Conservation (phyloP, 176 grass and related monocot species). For the Guadua angustifolia region DNA sequence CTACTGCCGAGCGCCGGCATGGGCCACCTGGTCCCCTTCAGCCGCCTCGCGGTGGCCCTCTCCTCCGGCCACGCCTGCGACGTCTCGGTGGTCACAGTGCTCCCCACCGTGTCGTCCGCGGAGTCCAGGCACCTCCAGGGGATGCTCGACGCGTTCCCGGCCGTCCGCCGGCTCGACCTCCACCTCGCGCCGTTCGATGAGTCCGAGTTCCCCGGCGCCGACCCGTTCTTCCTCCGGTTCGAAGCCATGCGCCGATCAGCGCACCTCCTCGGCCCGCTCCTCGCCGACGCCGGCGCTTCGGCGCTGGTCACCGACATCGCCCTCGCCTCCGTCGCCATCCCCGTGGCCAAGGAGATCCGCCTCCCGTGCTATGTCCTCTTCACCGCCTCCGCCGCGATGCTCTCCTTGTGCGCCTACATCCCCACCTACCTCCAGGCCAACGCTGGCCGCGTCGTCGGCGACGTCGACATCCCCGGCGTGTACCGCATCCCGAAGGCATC, state of each 20-base stretch:
- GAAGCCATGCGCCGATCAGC: constrained; percentile 62
- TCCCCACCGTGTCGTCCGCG: constrained; percentile 65
- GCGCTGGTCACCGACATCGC: constrained; percentile 63
- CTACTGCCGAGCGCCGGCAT: constrained; percentile 81
- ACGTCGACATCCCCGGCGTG: constrained; percentile 60
- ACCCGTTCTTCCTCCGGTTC: constrained; percentile 76
- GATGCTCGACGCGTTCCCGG: constrained; percentile 48
- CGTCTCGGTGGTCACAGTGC: constrained; percentile 56
- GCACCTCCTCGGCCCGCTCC: constrained; percentile 47
- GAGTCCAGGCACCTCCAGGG: constrained; percentile 49
- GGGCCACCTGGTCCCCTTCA: constrained; percentile 74
- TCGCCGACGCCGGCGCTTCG: constrained; percentile 44
- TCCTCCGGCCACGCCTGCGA: constrained; percentile 48
- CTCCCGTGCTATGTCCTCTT: constrained; percentile 71
- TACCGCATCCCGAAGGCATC: constrained; percentile 39
- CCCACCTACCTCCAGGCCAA: constrained; percentile 46
- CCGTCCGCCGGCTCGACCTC: constrained; percentile 51
- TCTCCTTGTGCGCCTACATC: constrained; percentile 59
- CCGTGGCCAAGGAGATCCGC: constrained; percentile 36
- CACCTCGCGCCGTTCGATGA: constrained; percentile 39
- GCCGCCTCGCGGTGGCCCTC: constrained; percentile 57
- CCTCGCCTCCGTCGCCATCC: constrained; percentile 39
- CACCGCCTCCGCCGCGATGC: constrained; percentile 68
- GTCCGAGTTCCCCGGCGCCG: constrained; percentile 35
- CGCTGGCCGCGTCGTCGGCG: constrained; percentile 6